These are phyloP conservation scores for Gypsophila paniculata DNA, from an alignment of 179 eudicot species.

Conservation along the genomic window DNA sequence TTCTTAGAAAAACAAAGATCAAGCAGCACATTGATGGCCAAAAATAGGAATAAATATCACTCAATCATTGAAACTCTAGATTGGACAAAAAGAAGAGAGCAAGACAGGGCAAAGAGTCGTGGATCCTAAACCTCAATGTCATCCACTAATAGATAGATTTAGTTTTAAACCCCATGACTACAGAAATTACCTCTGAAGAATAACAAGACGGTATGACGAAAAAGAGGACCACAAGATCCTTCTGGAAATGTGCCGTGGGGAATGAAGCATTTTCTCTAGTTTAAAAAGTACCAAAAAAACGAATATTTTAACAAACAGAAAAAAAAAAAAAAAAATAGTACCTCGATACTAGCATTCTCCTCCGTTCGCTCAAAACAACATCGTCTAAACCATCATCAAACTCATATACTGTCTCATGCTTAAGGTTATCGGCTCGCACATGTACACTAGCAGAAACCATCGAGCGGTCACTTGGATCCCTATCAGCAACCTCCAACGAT, in stretches of 20 bases:
- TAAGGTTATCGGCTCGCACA: slow-evolving; percentile 24
- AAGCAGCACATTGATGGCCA: not conserved
- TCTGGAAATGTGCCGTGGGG: not conserved
- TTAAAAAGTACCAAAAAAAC: no score
- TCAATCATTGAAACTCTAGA: not conserved
- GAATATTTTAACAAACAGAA: no score
- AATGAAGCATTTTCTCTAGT: no score
- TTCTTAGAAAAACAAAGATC: not conserved
- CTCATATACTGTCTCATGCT: slow-evolving; percentile 33
- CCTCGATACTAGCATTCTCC: slow-evolving; percentile 61
- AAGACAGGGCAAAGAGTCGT: not conserved
- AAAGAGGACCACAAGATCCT: not conserved
- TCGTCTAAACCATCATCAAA: slow-evolving; percentile 56
- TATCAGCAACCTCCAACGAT: slow-evolving; percentile 22
- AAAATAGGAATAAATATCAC: not conserved
- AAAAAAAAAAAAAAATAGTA: slow-evolving; percentile 18
- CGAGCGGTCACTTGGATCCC: slow-evolving; percentile 22
- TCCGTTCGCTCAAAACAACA: slow-evolving; percentile 50
- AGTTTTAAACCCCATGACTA: no score
- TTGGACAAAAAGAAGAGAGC: not conserved
- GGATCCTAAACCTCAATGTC: not conserved
- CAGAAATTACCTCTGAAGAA: not conserved
- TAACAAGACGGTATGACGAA: not conserved
- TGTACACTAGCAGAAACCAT: slow-evolving; percentile 20
- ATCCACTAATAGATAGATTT: no score